These are phyloP conservation scores for Coemansia sp. DNA, from an alignment of 192 early-diverging fungal species.

Conservation along the genomic window DNA sequence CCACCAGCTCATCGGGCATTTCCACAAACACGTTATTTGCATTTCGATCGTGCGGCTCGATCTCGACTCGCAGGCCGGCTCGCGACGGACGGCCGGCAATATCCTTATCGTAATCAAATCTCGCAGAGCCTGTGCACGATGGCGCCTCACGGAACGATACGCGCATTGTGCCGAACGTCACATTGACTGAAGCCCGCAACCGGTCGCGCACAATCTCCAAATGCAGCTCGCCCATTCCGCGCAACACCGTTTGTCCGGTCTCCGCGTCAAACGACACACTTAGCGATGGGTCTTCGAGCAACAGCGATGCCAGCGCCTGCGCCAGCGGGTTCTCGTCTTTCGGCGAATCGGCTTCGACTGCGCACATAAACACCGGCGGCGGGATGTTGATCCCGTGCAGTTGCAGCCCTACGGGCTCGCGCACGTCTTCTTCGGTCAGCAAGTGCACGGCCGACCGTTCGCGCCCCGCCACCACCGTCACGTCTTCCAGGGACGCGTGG, in stretches of 20 bases:
- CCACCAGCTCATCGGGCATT: constrained; percentile 3
- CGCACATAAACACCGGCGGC: constrained; percentile 81
- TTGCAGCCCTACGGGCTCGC: constrained; percentile 39
- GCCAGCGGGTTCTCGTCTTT: constrained; percentile 74
- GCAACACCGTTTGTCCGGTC: constrained; percentile 82
- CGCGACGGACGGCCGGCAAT: constrained; percentile 67
- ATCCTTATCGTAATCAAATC: constrained; percentile 65
- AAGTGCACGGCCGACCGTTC: not conserved
- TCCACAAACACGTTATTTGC: constrained; percentile 24
- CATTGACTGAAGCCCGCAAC: constrained; percentile 74
- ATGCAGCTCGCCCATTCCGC: constrained; percentile 95
- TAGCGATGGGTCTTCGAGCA: constrained; percentile 87
- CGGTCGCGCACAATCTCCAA: constrained; percentile 86
- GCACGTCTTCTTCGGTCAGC: constrained; percentile 16
- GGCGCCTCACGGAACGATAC: constrained; percentile 86
- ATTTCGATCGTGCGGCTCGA: constrained; percentile 51
- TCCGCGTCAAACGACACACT: constrained; percentile 72
- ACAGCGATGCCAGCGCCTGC: constrained; percentile 69
- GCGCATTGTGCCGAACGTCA: constrained; percentile 79
- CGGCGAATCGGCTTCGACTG: constrained; percentile 72
- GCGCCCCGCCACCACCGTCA: not conserved
- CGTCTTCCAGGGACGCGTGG: constrained; percentile 36
- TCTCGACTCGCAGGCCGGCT: constrained; percentile 57
- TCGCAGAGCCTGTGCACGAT: constrained; percentile 29
- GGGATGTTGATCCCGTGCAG: constrained; percentile 80